Base-by-base conservation (phyloP, 192 early-diverging fungal genomes). In the Chytriomyces sp. region DNA sequence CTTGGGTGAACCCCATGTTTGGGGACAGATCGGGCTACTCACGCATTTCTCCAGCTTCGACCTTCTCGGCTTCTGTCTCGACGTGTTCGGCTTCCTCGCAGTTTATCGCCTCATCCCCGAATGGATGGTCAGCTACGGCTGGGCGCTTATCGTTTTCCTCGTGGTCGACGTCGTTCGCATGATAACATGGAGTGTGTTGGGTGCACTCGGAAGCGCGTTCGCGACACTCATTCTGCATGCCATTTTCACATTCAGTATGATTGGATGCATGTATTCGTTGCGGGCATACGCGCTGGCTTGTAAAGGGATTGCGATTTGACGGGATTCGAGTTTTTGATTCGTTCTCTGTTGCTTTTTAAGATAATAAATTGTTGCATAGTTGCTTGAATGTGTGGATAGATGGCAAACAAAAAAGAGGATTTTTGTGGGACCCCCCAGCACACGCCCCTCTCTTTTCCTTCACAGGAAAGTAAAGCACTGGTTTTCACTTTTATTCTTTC, bases 21-120 rank as follows among this genome's bases (percentile, higher is more conserved):
- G 28, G 22, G 39, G 41, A 49, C 17, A 8, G 30, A 28, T 7
- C 7, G 22, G 19, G 1, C 28, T n/a, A 31, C 56, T 58, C 44
- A 7, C 55, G 17, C n/a, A 22, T 52, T 33, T 66, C 10, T 55
- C 14, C 64, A 53, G 37, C 17, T 44, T 72, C 30, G 58, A 44
- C 34, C 14, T 72, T 5, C 5, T 72, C 22, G 25, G 28, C 0
- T 31, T 72, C 5, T n/a, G 31, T 8, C 12, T 72, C 12, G n/a
- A 58, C 32, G 39, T 60, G 5, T 58, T 72, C 44, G 70, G 70
- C 4, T 72, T 72, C 56, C 40, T 63, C 31, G 31, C 56, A 19
- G 70, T 72, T 5, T 33, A n/a, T 22, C 31, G 70, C 5, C 58
- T 72, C 28, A 60, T 72, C 41, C 70, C 70, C 12, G 67, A 58